A percentile compares a stretch with the other conserved stretches of the same genome.
phyloP scores from a whole-genome alignment of 1,284 basidiomycete genomes.

The Thelephora terrestris region DNA sequence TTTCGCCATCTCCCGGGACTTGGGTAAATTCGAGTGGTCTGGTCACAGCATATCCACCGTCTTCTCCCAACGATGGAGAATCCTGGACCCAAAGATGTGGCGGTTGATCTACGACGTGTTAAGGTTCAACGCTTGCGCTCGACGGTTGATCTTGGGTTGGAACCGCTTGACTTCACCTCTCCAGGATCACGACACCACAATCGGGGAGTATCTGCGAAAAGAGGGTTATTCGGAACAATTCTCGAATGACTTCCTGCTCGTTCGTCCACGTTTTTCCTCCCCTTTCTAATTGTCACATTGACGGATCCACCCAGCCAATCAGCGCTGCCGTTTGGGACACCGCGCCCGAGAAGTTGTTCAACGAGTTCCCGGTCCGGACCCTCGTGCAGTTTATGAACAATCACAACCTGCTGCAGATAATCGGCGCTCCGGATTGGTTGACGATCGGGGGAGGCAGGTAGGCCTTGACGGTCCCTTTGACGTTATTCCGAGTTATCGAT shows the following conservation, averaged over 20 bases:
- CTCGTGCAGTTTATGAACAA: conserved; percentile 69
- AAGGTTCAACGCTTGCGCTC: conserved; percentile 66
- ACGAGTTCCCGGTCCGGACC: conserved; percentile 60
- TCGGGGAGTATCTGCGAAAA: conserved; percentile 59
- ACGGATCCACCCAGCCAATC: conserved; percentile 47
- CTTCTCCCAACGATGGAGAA: conserved; percentile 55
- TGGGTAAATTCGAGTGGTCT: conserved; percentile 66
- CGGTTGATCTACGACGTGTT: conserved; percentile 69
- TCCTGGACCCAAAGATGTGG: conserved; percentile 65
- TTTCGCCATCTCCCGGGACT: conserved; percentile 65
- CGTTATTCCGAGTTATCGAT: conserved; percentile 1
- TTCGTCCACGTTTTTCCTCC: conserved; percentile 25
- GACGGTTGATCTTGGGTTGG: conserved; percentile 26
- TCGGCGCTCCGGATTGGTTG: conserved; percentile 68
- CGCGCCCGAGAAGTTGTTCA: conserved; percentile 59
- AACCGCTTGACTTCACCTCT: conserved; percentile 12
- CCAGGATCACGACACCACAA: conserved; percentile 36
- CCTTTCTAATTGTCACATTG: not conserved
- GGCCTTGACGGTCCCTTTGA: conserved; percentile 7
- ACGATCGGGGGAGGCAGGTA: conserved; percentile 70
- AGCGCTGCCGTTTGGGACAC: conserved; percentile 78
- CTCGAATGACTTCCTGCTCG: conserved; percentile 72
- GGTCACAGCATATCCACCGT: conserved; percentile 50
- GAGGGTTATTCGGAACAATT: conserved; percentile 65
- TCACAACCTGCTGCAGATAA: conserved; percentile 70